Percentiles rank a stretch among this genome's conserved stretches.
Evolutionary conservation across 2,329 filamentous ascomycete genomes (phyloP).

Genomic region (Coniella vitis): DNA sequence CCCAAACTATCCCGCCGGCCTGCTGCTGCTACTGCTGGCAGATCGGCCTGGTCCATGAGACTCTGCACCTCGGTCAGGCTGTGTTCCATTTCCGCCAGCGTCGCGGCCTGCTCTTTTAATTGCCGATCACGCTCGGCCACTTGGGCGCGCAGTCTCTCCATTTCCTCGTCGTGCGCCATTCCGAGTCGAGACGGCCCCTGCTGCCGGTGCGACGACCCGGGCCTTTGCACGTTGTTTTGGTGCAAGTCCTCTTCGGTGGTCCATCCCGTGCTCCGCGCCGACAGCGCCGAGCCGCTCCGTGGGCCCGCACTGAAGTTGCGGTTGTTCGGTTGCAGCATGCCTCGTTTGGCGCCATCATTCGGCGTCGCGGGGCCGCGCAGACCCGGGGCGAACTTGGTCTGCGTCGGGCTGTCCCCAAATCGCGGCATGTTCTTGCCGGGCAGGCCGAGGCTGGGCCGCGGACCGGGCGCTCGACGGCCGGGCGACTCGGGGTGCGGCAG

Average conservation of each 20-base stretch:
- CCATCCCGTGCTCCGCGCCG: slow-evolving; percentile 37
- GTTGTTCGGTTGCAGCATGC: slow-evolving; percentile 38
- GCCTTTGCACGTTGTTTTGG: slow-evolving; percentile 29
- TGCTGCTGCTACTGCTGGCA: slow-evolving; percentile 32
- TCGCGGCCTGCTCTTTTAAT: slow-evolving; percentile 78
- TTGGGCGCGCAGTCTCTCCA: slow-evolving; percentile 64
- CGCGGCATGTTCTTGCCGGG: slow-evolving; percentile 48
- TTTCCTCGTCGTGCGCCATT: slow-evolving; percentile 57
- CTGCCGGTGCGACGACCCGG: slow-evolving; percentile 44
- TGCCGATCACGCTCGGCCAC: slow-evolving; percentile 81
- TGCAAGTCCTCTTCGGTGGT: slow-evolving; percentile 48
- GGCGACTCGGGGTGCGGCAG: slow-evolving; percentile 87
- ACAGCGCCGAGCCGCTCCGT: slow-evolving; percentile 55
- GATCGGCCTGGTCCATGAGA: slow-evolving; percentile 56
- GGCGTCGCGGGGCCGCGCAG: slow-evolving; percentile 45
- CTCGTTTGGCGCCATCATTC: slow-evolving; percentile 54
- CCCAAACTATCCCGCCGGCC: slow-evolving; percentile 47
- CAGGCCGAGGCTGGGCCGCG: slow-evolving; percentile 50
- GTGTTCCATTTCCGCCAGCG: slow-evolving; percentile 82
- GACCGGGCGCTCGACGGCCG: slow-evolving; percentile 55
- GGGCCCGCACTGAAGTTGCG: slow-evolving; percentile 46
- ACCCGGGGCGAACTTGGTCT: slow-evolving; percentile 57
- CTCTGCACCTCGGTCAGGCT: slow-evolving; percentile 71
- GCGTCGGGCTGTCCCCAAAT: slow-evolving; percentile 52
- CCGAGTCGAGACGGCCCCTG: slow-evolving; percentile 46